Percentiles rank a stretch among this genome's conserved stretches.
Conservation (phyloP, 371 early-diverging fungal species). For the Circinella umbellata region DNA sequence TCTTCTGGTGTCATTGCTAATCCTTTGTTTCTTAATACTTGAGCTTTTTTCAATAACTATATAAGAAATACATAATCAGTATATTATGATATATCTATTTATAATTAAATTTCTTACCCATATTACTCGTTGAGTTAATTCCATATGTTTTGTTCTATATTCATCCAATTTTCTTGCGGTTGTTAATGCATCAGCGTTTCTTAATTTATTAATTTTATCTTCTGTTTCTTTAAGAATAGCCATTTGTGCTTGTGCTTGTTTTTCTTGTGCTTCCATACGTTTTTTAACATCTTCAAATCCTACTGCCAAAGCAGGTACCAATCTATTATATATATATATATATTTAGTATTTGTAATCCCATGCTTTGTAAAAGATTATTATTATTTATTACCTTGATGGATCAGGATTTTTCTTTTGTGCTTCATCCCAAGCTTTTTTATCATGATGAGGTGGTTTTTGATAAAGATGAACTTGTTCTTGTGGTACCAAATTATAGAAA, state of each 20-base stretch:
- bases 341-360: no score
- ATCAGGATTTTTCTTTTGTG: slow-evolving; percentile 84
- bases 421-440: slow-evolving; percentile 79
- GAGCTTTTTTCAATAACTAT: slow-evolving; percentile 80
- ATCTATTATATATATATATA: not conserved
- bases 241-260: slow-evolving; percentile 51
- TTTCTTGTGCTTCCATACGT: slow-evolving; percentile 76
- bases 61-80: no score
- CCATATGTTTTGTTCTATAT: slow-evolving; percentile 74
- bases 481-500: slow-evolving; percentile 89
- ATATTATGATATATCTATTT: not conserved
- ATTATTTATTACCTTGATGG: slow-evolving; percentile 60
- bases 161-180: slow-evolving; percentile 70
- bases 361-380: no score
- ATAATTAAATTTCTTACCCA: slow-evolving; percentile 40
- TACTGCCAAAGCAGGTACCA: slow-evolving; percentile 87
- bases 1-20: slow-evolving; percentile 84
- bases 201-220: slow-evolving; percentile 67
- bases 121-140: slow-evolving; percentile 79
- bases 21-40: slow-evolving; percentile 81
- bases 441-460: slow-evolving; percentile 77
- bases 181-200: slow-evolving; percentile 63
- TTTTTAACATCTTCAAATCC: slow-evolving; percentile 89
- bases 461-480: slow-evolving; percentile 79
- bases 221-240: slow-evolving; percentile 57